Evolutionary conservation across 1,284 basidiomycete species (phyloP), one percentile per base, ranked within the genome.

Genomic region (Ustilago crameri): DNA sequence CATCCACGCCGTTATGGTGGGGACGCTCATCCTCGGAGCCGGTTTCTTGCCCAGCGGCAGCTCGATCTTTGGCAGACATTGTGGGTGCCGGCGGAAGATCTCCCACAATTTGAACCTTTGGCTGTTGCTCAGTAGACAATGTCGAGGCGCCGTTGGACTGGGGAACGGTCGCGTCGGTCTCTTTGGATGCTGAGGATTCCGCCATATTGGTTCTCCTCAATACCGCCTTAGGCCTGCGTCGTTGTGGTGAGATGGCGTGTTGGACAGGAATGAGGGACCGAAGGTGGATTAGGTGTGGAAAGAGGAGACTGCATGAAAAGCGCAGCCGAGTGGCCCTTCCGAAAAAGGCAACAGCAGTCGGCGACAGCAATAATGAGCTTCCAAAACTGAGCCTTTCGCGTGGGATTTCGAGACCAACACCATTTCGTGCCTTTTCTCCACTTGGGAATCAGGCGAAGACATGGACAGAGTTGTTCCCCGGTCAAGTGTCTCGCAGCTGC

Each of bases 11-110:
- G 5, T 26, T 26, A 5, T 22, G 26, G 15, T 58, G 43, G 12
- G 50, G 41, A 5, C 45, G 27, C n/a, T 69, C 67, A 17, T 68
- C 50, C 0, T 78, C 76, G 8, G 76, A 78, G 18, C 74, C 74
- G 8, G 70, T 58, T 24, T 73, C 73, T 12, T 63, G 51, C 4
- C 17, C 44, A 24, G 43, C 48, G 12, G 44, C n/a, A 1, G 44
- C 20, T 3, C 51, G 34, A 27, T 49, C 55, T 18, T 66, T 71
- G 27, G 54, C n/a, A 20, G 61, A 46, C 35, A 60, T 23, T 9
- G 45, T 56, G 9, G 65, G 54, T 30, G 43, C 46, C 3, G 58
- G 60, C 3, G 64, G 63, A n/a, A 60, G 56, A 17, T 60, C 58
- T 26, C 66, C 68, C 17, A 73, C 54, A 26, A 76, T 54, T 27